Evolutionary conservation across 768 basidiomycete genomes (phyloP).

Genomic region (Collybia mongolica): DNA sequence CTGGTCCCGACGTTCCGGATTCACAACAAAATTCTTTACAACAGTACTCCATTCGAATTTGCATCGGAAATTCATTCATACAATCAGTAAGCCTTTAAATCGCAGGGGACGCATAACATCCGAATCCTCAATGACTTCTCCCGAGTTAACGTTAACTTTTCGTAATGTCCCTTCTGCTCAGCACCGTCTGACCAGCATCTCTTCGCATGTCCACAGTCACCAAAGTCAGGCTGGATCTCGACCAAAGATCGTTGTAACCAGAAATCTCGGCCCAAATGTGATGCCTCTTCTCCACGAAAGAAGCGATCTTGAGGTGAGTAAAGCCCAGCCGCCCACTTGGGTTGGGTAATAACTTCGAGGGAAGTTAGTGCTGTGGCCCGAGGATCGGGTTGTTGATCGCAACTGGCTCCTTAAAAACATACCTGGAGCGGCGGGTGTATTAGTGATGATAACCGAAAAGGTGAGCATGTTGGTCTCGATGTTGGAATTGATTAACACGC

Average conservation of each 20-base stretch:
- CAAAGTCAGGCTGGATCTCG: neutral
- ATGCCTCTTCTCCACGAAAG: constrained; percentile 55
- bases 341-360: neutral
- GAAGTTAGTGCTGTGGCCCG: constrained; percentile 42
- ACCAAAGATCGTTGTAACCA: constrained; percentile 53
- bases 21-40: too few species aligned
- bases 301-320: constrained; percentile 52
- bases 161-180: neutral
- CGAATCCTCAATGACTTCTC: neutral
- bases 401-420: constrained; percentile 76
- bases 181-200: neutral
- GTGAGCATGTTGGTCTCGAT: constrained; percentile 30
- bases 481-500: constrained; percentile 4
- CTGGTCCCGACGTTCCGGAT: too few species aligned
- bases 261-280: constrained; percentile 60
- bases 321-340: neutral
- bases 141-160: neutral
- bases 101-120: too few species aligned
- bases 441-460: constrained; percentile 72
- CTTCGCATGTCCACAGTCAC: neutral
- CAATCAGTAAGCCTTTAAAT: too few species aligned
- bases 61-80: too few species aligned
- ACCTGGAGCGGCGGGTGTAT: constrained; percentile 58
- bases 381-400: constrained; percentile 56
- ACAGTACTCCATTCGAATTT: too few species aligned